These are phyloP conservation scores for Oenanthe javanica DNA, from an alignment of 140 eudicot genomes.

Conservation along the genomic window DNA sequence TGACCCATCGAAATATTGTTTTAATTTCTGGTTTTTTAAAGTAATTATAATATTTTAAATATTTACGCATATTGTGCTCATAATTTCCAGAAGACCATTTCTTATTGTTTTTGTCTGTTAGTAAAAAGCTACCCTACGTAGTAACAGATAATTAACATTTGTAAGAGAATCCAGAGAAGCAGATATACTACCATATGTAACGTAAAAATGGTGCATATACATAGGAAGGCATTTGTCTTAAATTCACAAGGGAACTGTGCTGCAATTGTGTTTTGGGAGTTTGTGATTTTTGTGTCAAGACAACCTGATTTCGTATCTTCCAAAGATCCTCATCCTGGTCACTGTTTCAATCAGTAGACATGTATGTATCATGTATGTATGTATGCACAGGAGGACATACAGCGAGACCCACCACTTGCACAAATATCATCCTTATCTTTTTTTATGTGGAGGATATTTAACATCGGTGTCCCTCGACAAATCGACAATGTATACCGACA, in stretches of 20 bases:
- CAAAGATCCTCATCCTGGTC: not conserved
- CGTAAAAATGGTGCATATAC: not conserved
- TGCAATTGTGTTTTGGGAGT: not conserved
- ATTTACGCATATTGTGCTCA: not conserved
- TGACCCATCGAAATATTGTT: not conserved
- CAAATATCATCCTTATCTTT: not conserved
- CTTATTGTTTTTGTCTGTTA: not conserved
- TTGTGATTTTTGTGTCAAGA: not conserved
- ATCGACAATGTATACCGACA: not conserved
- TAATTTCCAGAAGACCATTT: not conserved
- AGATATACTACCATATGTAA: not conserved
- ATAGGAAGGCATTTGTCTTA: not conserved
- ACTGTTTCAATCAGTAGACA: not conserved
- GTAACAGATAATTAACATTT: not conserved
- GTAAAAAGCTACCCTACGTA: not conserved
- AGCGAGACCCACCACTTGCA: too few relatives aligned
- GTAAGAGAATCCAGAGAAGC: not conserved
- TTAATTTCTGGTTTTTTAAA: too few relatives aligned
- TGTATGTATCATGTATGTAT: not conserved
- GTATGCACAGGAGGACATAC: too few relatives aligned
- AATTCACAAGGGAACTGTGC: not conserved
- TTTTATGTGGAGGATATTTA: not conserved
- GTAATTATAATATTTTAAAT: too few relatives aligned
- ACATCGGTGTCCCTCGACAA: not conserved
- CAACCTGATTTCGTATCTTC: slow-evolving; percentile 7